Evolutionary conservation across 2,329 filamentous ascomycete species (phyloP), one percentile per base, ranked within the genome.

Genomic region (Aureobasidium sp.): DNA sequence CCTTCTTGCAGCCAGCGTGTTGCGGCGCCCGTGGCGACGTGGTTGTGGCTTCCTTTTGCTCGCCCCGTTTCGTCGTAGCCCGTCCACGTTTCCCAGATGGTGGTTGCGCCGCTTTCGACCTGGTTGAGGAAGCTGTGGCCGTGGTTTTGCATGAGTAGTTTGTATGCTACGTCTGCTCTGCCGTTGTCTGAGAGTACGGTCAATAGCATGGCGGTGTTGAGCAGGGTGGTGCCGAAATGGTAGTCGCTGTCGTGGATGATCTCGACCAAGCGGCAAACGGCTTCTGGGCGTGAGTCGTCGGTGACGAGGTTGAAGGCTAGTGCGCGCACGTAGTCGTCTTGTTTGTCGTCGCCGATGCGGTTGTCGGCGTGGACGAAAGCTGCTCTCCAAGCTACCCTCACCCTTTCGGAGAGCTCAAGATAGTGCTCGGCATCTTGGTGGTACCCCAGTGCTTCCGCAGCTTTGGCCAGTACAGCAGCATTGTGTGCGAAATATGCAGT

Each of bases 1-100:
- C 37, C 48, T 41, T 51, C 48, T 40, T 51, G 48, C 4, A 51
- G 48, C 48, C 48, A 51, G 12, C 48, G 48, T 6, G 48, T 40
- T 7, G 34, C 38, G 8, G 48, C 48, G 5, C 48, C 48, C 2
- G 17, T 24, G 19, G 48, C 37, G 16, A 51, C 48, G 16, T 51
- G 48, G 21, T 51, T 41, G 37, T 51, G 48, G 2, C 22, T 30
- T 4, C 48, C 48, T 8, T 41, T 51, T 12, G 48, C 37, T n/a
- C 21, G 16, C 2, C 48, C 48, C 12, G 37, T 34, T 14, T 51
- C 48, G 14, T 51, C 48, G n/a, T 34, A 41, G 3, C 48, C 48
- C 5, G 24, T 37, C 48, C 48, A 41, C 4, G 35, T 32, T 19
- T 51, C 48, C 48, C 48, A 51, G 19, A 14, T 32, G 8, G 35